Evolutionary conservation across 805 yeast genomes (phyloP).

Genomic region (Lachancea sp.): DNA sequence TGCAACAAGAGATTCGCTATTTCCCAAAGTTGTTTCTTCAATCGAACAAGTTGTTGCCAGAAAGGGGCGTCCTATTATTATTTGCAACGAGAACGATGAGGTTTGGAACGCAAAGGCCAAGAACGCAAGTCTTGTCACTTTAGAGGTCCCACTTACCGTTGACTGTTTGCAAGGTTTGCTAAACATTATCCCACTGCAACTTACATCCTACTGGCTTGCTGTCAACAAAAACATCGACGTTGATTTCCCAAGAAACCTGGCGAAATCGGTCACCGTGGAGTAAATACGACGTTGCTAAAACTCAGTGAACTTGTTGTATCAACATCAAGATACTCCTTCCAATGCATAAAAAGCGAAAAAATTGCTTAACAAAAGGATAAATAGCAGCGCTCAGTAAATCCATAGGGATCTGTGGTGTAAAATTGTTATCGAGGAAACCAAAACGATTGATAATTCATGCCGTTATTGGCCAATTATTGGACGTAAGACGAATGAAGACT

Average conservation of each 20-base stretch:
- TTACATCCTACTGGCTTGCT: slow-evolving; percentile 96
- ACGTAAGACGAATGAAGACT: too few species aligned
- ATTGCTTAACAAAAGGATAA: background rate
- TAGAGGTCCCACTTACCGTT: slow-evolving; percentile 91
- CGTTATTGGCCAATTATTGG: too few species aligned
- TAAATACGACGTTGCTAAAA: slow-evolving; percentile 28
- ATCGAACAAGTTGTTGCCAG: slow-evolving; percentile 96
- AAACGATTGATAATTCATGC: too few species aligned
- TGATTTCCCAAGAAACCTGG: slow-evolving; percentile 97
- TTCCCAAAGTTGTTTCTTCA: slow-evolving; percentile 93
- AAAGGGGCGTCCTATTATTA: slow-evolving; percentile 91
- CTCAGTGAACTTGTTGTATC: background rate
- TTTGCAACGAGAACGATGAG: slow-evolving; percentile 77
- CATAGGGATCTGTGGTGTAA: background rate
- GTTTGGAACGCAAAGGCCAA: slow-evolving; percentile 43
- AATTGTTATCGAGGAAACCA: too few species aligned
- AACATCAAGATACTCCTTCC: background rate
- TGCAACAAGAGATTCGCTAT: slow-evolving; percentile 92
- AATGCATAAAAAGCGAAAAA: background rate
- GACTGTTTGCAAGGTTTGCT: slow-evolving; percentile 96
- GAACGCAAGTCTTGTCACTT: slow-evolving; percentile 47
- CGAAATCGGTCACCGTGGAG: slow-evolving; percentile 97
- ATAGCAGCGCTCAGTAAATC: background rate
- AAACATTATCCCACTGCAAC: slow-evolving; percentile 89
- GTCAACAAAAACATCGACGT: slow-evolving; percentile 92